Evolutionary conservation across 805 yeast species (phyloP).

Genomic region (Candida andamanensis): DNA sequence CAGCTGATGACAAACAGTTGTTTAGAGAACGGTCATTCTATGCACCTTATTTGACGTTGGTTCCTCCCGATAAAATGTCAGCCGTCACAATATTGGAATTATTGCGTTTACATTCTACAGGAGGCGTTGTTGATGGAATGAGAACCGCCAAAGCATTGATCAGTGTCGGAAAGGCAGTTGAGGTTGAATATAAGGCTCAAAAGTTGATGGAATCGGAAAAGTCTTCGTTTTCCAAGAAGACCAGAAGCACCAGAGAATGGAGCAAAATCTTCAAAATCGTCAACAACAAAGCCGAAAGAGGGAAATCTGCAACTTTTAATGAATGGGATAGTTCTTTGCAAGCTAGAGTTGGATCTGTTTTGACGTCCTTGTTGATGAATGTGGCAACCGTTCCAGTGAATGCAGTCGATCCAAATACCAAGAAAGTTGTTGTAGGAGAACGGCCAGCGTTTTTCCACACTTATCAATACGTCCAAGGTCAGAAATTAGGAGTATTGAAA

Average conservation of each 20-base stretch:
- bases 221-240: slow-evolving; percentile 37
- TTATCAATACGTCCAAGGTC: slow-evolving; percentile 76
- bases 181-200: slow-evolving; percentile 76
- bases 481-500: slow-evolving; percentile 74
- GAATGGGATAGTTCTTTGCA: slow-evolving; percentile 26
- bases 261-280: slow-evolving; percentile 37
- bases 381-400: slow-evolving; percentile 78
- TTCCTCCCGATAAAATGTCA: slow-evolving; percentile 74
- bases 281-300: slow-evolving; percentile 10
- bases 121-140: slow-evolving; percentile 76
- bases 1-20: slow-evolving; percentile 19
- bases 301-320: slow-evolving; percentile 8
- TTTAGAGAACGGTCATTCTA: slow-evolving; percentile 48
- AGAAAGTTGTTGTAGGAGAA: slow-evolving; percentile 56
- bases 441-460: slow-evolving; percentile 92
- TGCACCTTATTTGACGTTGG: slow-evolving; percentile 72
- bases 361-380: slow-evolving; percentile 69
- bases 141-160: slow-evolving; percentile 77
- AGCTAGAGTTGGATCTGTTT: slow-evolving; percentile 74
- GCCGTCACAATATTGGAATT: slow-evolving; percentile 82
- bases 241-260: slow-evolving; percentile 45
- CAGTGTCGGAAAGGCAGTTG: slow-evolving; percentile 78
- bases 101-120: slow-evolving; percentile 65
- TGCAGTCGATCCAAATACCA: slow-evolving; percentile 78
- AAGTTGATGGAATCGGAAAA: slow-evolving; percentile 54